These are phyloP conservation scores for Discostella pseudostelligera DNA, from an alignment of 108 stramenopile species.

Conservation along the genomic window DNA sequence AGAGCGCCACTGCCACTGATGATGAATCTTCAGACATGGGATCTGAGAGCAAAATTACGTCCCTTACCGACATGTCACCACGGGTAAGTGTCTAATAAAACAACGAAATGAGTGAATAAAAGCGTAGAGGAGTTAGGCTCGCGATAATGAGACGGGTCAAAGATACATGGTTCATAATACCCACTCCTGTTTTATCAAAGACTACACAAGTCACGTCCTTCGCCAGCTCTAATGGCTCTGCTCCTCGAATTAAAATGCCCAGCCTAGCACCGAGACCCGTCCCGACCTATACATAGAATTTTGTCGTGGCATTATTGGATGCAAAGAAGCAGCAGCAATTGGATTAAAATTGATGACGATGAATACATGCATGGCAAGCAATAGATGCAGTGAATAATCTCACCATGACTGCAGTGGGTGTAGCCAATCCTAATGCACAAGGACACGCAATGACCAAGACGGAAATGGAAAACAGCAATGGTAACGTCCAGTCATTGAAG, in stretches of 20 bases:
- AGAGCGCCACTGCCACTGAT: conserved; percentile 21
- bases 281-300: conserved; percentile 69
- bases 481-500: conserved; percentile 65
- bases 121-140: conserved; percentile 21
- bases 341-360: not conserved
- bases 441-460: conserved; percentile 91
- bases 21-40: conserved; percentile 4
- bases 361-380: not conserved
- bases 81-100: conserved; percentile 24
- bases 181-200: conserved; percentile 91
- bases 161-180: conserved; percentile 33
- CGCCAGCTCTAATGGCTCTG: conserved; percentile 74
- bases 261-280: conserved; percentile 82
- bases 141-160: conserved; percentile 7
- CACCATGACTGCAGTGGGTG: conserved; percentile 85
- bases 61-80: conserved; percentile 39
- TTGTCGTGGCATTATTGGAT: not conserved
- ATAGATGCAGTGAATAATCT: not conserved
- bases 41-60: conserved; percentile 44
- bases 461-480: conserved; percentile 77
- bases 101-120: too few relatives aligned
- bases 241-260: conserved; percentile 91
- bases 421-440: conserved; percentile 90
- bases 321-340: conserved; percentile 2
- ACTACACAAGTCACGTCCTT: conserved; percentile 64